Base-by-base conservation (phyloP, 225 moss, liverwort and hornwort species). In the Climacium dendroides region DNA sequence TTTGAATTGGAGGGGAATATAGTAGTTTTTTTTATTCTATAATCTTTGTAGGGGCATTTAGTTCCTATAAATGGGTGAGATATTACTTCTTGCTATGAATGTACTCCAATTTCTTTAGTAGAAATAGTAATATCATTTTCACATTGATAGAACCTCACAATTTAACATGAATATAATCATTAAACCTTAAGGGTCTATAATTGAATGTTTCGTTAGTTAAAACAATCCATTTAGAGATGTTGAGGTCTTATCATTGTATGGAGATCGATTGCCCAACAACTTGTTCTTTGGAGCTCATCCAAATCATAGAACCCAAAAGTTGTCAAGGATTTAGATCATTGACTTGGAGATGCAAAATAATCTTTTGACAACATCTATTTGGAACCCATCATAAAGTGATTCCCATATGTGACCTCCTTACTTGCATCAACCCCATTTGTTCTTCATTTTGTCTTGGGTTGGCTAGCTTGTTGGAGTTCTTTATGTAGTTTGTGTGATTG, bases 301-400 rank as follows among this genome's bases (percentile, higher is more conserved):
- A 9, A 53, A 53, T 10, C 1, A 14, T 23, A 19, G 1, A 30
- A 47, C 0, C 7, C 47, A 50, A 74, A 74, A 74, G 5, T 34
- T 74, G 8, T 2, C 0, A 0, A 0, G 2, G 3, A 5, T 25
- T 6, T 0, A 16, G 0, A 16, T 25, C 5, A 54, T 54, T 13
- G 22, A 74, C 15, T 48, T 47, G 32, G 9, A 48, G 1, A 0
- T 74, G 4, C 7, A 74, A n/a, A n/a, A 32, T 4, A 30, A 48
- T 1, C 11, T 48, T 30, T 74, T 52, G 20, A 11, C 23, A 52
- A 22, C 5, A 34, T n/a, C 54, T 77, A 53, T n/a, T 35, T 54
- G 4, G 6, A n/a, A 15, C 4, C n/a, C 2, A n/a, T 15, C 0
- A 4, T 16, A 3, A 3, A n/a, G 4, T n/a, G 10, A 15, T 13